A percentile compares a stretch with the other conserved stretches of the same genome.
These are phyloP conservation scores for Plasmodium vinckei DNA, from an alignment of 169 alveolate genomes.

Conservation along the genomic window DNA sequence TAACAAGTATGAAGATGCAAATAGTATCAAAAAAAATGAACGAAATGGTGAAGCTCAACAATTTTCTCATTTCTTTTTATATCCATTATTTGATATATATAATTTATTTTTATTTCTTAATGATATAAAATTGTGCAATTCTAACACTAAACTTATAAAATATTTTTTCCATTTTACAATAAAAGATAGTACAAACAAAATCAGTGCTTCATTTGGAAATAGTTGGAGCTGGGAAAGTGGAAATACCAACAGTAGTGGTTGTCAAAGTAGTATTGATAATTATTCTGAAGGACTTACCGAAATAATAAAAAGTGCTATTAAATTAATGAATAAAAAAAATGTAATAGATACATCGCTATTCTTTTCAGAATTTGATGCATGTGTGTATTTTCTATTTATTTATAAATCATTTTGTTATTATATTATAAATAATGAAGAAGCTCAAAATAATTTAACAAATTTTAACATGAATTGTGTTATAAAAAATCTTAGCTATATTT, in stretches of 20 bases:
- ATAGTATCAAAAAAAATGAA: neutral
- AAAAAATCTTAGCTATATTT: constrained; percentile 30
- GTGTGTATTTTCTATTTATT: constrained; percentile 38
- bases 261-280: neutral
- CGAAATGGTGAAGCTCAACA: constrained; percentile 10
- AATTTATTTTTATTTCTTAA: constrained; percentile 57
- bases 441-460: constrained; percentile 7
- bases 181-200: neutral
- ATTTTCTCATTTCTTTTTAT: constrained; percentile 58
- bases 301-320: neutral
- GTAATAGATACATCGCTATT: constrained; percentile 20
- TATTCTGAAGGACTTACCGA: neutral
- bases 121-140: constrained; percentile 46
- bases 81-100: constrained; percentile 57
- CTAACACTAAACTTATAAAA: constrained; percentile 26
- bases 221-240: neutral
- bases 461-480: constrained; percentile 32
- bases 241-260: neutral
- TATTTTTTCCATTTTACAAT: constrained; percentile 59
- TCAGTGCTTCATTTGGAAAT: too few relatives aligned
- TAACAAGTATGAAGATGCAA: neutral
- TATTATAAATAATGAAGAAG: constrained; percentile 41
- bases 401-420: constrained; percentile 55
- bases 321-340: neutral
- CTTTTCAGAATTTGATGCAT: constrained; percentile 59